Evolutionary conservation across 441 rosid genomes (phyloP).

Genomic region (Eruca vesicaria): DNA sequence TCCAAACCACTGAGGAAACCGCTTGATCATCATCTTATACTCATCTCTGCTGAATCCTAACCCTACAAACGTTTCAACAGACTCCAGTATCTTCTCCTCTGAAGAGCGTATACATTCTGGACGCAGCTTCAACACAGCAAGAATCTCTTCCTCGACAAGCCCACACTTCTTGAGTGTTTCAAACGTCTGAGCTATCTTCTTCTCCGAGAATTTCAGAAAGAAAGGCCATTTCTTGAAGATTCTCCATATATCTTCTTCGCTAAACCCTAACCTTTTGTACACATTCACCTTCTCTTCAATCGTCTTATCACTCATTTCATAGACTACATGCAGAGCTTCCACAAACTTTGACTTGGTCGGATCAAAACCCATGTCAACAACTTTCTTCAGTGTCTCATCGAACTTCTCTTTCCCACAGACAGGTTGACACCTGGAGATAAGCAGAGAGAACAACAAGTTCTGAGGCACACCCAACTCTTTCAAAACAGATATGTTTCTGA

Average conservation of each 20-base stretch:
- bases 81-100: conserved; percentile 28
- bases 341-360: conserved; percentile 21
- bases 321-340: conserved; percentile 22
- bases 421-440: conserved; percentile 13
- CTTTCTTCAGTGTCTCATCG: conserved; percentile 18
- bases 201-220: conserved; percentile 34
- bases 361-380: conserved; percentile 31
- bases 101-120: conserved; percentile 36
- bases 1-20: conserved; percentile 9
- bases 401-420: conserved; percentile 17
- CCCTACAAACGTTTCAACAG: conserved; percentile 6
- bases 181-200: conserved; percentile 23
- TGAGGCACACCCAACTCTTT: conserved; percentile 37
- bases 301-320: background rate
- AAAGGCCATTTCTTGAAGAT: conserved; percentile 38
- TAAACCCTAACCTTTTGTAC: conserved; percentile 35
- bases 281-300: conserved; percentile 21
- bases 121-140: conserved; percentile 25
- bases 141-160: conserved; percentile 33
- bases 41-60: conserved; percentile 27
- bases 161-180: conserved; percentile 29
- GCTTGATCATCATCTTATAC: background rate
- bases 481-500: conserved; percentile 30
- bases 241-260: conserved; percentile 25
- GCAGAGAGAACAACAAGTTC: background rate